phyloP scores from a whole-genome alignment of 2,329 filamentous ascomycete species.

The Herpotrichia juniperi region DNA sequence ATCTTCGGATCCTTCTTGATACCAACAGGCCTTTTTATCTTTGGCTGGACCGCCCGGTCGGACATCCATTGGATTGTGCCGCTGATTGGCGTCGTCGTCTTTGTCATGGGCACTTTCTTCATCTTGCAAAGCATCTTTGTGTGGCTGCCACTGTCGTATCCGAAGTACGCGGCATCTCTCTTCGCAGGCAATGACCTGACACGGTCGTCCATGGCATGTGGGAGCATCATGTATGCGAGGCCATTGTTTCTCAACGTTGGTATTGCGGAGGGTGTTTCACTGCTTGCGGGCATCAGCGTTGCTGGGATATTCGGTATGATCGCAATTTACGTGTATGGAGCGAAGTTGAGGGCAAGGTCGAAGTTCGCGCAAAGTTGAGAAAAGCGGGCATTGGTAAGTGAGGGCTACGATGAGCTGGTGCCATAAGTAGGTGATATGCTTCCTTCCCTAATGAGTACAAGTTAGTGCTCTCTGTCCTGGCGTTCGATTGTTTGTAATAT shows the following conservation, averaged over 20 bases:
- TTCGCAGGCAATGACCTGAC: slow-evolving; percentile 67
- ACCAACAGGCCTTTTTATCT: slow-evolving; percentile 16
- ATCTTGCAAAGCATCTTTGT: slow-evolving; percentile 55
- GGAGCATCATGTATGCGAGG: slow-evolving; percentile 61
- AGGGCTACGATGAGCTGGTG: too few relatives aligned
- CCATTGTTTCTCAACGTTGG: slow-evolving; percentile 64
- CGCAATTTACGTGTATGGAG: slow-evolving; percentile 21
- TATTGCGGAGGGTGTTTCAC: slow-evolving; percentile 60
- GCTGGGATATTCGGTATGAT: slow-evolving; percentile 42
- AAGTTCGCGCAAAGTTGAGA: slow-evolving; percentile 17
- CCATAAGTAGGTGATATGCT: too few relatives aligned
- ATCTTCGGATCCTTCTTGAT: slow-evolving; percentile 7
- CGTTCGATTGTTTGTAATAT: too few relatives aligned
- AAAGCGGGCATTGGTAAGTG: too few relatives aligned
- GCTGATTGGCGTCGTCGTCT: slow-evolving; percentile 55
- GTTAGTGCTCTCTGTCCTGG: too few relatives aligned
- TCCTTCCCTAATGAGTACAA: too few relatives aligned
- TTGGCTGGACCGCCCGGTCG: slow-evolving; percentile 66
- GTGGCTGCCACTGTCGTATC: slow-evolving; percentile 68
- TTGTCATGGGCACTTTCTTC: slow-evolving; percentile 45
- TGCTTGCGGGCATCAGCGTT: slow-evolving; percentile 56
- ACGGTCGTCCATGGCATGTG: slow-evolving; percentile 61
- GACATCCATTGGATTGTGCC: slow-evolving; percentile 61
- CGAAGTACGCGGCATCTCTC: slow-evolving; percentile 50
- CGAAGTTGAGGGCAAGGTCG: slow-evolving; percentile 20